Evolutionary conservation across 768 basidiomycete genomes (phyloP).

Genomic region (Cystofilobasidium bisporidii): DNA sequence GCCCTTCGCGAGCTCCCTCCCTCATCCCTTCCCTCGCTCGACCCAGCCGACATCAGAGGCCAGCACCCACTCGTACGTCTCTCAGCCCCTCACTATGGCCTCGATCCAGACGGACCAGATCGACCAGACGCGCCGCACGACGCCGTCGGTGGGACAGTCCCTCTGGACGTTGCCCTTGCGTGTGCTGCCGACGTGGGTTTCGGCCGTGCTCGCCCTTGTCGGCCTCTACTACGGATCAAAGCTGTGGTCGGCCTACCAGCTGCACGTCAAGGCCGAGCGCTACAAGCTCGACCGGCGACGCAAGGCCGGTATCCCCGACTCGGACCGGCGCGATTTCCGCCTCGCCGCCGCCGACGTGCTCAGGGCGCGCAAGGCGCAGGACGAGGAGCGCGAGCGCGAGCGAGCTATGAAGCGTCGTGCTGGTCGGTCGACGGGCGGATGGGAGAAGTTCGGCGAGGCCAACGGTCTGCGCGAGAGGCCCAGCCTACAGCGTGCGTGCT

Average conservation of each 20-base stretch:
- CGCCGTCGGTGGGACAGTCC: neutral
- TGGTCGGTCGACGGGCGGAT: neutral
- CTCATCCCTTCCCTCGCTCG: no score
- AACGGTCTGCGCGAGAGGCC: neutral
- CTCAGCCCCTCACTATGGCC: neutral
- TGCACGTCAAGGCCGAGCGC: neutral
- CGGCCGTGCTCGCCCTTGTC: neutral
- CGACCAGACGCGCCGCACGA: neutral
- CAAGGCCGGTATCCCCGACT: conserved; percentile 1
- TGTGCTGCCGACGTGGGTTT: neutral
- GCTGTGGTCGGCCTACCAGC: neutral
- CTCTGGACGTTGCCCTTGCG: neutral
- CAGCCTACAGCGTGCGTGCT: neutral
- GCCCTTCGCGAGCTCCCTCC: no score
- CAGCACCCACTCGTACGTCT: no score
- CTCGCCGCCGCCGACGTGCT: neutral
- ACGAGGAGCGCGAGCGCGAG: neutral
- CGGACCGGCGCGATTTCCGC: neutral
- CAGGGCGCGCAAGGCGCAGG: neutral
- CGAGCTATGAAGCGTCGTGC: neutral
- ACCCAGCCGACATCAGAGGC: no score
- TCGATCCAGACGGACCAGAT: neutral
- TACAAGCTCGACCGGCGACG: neutral
- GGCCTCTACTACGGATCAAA: neutral
- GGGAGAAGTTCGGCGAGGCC: neutral